Base-by-base conservation (phyloP, 1,284 basidiomycete genomes). In the Hypsizygus ulmarius region DNA sequence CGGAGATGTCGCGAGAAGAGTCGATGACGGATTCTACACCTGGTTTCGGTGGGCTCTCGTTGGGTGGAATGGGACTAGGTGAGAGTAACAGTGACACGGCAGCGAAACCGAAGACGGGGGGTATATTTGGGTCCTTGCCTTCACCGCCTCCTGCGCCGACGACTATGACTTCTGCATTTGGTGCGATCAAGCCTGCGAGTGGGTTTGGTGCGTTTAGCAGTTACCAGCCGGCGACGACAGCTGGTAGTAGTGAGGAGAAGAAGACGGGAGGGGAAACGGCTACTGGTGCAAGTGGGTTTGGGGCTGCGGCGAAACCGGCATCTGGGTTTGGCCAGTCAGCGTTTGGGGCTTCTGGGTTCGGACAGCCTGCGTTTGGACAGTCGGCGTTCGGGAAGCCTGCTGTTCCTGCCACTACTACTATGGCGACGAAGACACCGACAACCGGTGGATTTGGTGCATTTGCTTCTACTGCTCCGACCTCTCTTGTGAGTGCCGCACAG, bases 1-100 rank as follows among this genome's bases (percentile, higher is more conserved):
- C 54, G 6, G 54, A 54, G 12, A 63, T 63, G 30, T 56, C 63
- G 5, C 53, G 61, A 32, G 60, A 68, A 54, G 62, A 61, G 28
- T 65, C 70, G 3, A 72, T 73, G 70, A 63, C 67, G 1, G 70
- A 71, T 47, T 59, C 62, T 9, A 64, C 67, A 8, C 47, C 51
- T 25, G 21, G 21, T 3, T 25, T 25, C 3, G 21, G 21, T 25
- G 29, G n/a, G 5, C 50, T 63, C 27, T 62, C 63, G 3, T 63
- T 73, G 39, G 65, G 66, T 39, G 64, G 65, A 21, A 53, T 74
- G 25, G 69, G 68, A 11, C 52, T 73, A n/a, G 71, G 70, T 15
- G 56, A 54, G 7, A 51, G 52, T 15, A 55, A 53, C 21, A 48
- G 52, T 16, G n/a, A n/a, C n/a, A 39, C 42, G 10, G 46, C 58